Evolutionary conservation across 495 filamentous ascomycete species (phyloP), one percentile per base, ranked within the genome.

Genomic region (Podospora appendiculata): DNA sequence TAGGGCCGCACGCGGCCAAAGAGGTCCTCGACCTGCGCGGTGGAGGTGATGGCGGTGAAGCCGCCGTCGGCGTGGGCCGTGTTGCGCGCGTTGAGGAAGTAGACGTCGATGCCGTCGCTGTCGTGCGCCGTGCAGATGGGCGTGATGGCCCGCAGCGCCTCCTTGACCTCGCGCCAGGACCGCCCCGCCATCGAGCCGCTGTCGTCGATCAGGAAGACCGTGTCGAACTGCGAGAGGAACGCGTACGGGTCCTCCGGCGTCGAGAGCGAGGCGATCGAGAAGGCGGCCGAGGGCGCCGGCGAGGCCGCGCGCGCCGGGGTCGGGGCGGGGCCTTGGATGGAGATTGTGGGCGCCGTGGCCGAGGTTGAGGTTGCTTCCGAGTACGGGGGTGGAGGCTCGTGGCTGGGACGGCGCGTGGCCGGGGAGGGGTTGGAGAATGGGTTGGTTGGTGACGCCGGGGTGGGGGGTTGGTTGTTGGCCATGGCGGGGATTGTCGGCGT

Each of bases 201-300:
- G 77, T 98, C 93, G 65, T 98, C 93, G 65, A 98, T 89, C 0
- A 98, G 72, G 72, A 98, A 93, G 50, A 92, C 69, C 32, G 91
- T 97, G 76, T 97, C 89, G 68, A 96, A 97, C 45, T 77, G 77
- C n/a, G 58, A 57, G 25, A 97, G 88, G 69, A 95, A 94, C n/a
- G 81, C 78, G 64, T 89, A 94, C 1, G 74, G 80, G 66, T 87
- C 82, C 58, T 91, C 86, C 9, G 54, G 41, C 0, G 59, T 60
- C 0, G 55, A 56, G 51, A 68, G 51, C 48, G 44, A 53, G 9
- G 50, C 55, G 33, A 49, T 10, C n/a, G 62, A 62, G 50, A 58
- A 48, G 56, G 50, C 48, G 34, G 36, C 48, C 4, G 62, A 64
- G 0, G 62, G 59, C 0, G 59, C 45, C 8, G 62, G 62, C 6